phyloP scores from a whole-genome alignment of 495 filamentous ascomycete genomes.

The Talaromyces proteolyticus region DNA sequence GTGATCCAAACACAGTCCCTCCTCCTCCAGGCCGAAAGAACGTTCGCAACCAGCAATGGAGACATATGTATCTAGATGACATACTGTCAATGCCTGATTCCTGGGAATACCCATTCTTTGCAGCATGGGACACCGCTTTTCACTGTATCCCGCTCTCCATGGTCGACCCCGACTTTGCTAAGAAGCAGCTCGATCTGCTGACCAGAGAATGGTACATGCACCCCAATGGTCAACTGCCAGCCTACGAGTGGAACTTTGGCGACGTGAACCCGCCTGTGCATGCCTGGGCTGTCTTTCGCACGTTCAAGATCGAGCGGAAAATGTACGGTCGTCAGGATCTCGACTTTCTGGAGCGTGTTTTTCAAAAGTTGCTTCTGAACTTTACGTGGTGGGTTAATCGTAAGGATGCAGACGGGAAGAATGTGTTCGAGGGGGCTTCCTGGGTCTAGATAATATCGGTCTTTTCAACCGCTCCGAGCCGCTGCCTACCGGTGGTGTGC shows the following conservation, averaged over 20 bases:
- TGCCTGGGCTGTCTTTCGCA: constrained; percentile 90
- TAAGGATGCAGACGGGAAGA: constrained; percentile 89
- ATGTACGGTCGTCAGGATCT: constrained; percentile 91
- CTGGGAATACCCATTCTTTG: constrained; percentile 98
- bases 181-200: constrained; percentile 93
- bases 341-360: constrained; percentile 92
- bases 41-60: constrained; percentile 85
- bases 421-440: constrained; percentile 96
- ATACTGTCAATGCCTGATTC: constrained; percentile 96
- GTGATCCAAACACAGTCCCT: constrained; percentile 65
- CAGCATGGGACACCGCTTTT: constrained; percentile 95
- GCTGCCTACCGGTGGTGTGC: constrained; percentile 82
- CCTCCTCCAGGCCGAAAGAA: constrained; percentile 75
- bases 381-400: constrained; percentile 99
- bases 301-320: constrained; percentile 97
- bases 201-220: constrained; percentile 99
- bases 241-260: constrained; percentile 97
- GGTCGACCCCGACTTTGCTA: constrained; percentile 96
- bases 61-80: constrained; percentile 88
- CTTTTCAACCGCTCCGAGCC: constrained; percentile 98
- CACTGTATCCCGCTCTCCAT: constrained; percentile 93
- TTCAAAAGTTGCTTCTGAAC: constrained; percentile 91
- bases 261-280: constrained; percentile 97
- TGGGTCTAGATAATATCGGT: constrained; percentile 96
- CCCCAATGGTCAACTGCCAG: constrained; percentile 87